Evolutionary conservation across 1,284 basidiomycete species (phyloP), one percentile per base, ranked within the genome.

Genomic region (Apiotrichum veenhuisii): DNA sequence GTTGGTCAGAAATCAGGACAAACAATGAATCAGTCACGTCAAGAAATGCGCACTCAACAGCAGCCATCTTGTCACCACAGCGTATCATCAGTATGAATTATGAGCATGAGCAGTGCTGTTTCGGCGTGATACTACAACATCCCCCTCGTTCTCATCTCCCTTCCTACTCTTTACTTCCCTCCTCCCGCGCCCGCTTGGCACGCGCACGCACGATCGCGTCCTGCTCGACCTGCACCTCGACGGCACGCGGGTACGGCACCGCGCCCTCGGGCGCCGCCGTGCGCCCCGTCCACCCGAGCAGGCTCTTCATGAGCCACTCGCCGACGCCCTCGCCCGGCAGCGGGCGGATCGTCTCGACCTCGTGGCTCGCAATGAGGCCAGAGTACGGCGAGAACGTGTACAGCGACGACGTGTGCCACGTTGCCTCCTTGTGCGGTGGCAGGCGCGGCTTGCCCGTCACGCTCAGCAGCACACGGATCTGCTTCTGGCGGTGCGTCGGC

Each of bases 311-410:
- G 17, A 78, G 61, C 76, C 75, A 77, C 46, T 73, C 72, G 1
- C 64, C 66, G 9, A 77, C 76, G 18, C 74, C 74, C 60, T 78
- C 76, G 55, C 75, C 73, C 0, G 77, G 77, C 26, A 75, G 50
- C 1, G 77, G 77, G 11, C 76, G 68, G 61, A 78, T 76, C 14
- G 71, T 72, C 64, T 78, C 77, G 42, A 78, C 74, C 55, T 74
- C 70, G 59, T 78, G 77, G 5, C 63, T 59, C 8, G 64, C 61
- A 52, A 78, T 76, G 12, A 74, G 66, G 25, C 75, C 76, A 12
- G 74, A 71, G 40, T 69, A 60, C 3, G 77, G 77, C n/a, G 71
- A 76, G 62, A 78, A 73, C 8, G 74, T 71, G 65, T 77, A 78
- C 18, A 78, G 61, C 3, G 74, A 76, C 7, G 71, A 74, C 15